Conservation (phyloP, 2,329 filamentous ascomycete genomes). For the Claviceps pazoutovae region DNA sequence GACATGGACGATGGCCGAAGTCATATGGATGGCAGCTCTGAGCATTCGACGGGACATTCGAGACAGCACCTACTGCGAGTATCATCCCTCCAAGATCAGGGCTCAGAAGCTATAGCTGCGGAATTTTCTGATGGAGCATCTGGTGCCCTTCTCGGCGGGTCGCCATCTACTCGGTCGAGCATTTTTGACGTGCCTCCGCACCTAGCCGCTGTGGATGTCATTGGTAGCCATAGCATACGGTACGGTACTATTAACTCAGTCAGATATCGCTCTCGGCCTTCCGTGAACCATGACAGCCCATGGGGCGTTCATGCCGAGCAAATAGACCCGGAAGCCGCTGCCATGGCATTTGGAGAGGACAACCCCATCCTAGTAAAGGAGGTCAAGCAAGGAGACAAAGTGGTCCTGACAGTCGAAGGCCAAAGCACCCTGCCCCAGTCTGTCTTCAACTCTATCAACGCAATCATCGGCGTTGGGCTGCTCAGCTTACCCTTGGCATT, state of each 20-base stretch:
- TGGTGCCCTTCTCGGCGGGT: conserved; percentile 15
- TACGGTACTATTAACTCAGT: conserved; percentile 36
- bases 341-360: conserved; percentile 14
- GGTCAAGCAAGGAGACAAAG: conserved; percentile 74
- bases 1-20: conserved; percentile 27
- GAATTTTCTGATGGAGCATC: conserved; percentile 27
- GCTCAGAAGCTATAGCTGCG: conserved; percentile 29
- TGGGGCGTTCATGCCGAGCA: conserved; percentile 22
- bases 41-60: conserved; percentile 30
- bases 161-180: conserved; percentile 20
- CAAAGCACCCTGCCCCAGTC: conserved; percentile 94
- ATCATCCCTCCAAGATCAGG: conserved; percentile 12
- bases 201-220: conserved; percentile 53
- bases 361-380: conserved; percentile 78
- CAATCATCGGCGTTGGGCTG: conserved; percentile 79
- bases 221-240: conserved; percentile 51
- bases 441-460: conserved; percentile 91
- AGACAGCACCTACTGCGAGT: conserved; percentile 39
- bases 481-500: conserved; percentile 80
- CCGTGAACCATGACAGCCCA: conserved; percentile 28
- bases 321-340: conserved; percentile 11
- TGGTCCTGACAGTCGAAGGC: conserved; percentile 73
- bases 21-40: conserved; percentile 23
- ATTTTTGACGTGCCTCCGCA: conserved; percentile 46
- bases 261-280: conserved; percentile 23